A percentile compares a stretch with the other conserved stretches of the same genome.
These are phyloP conservation scores for Gastrolobium villosum DNA, from an alignment of 306 rosid species.

Conservation along the genomic window DNA sequence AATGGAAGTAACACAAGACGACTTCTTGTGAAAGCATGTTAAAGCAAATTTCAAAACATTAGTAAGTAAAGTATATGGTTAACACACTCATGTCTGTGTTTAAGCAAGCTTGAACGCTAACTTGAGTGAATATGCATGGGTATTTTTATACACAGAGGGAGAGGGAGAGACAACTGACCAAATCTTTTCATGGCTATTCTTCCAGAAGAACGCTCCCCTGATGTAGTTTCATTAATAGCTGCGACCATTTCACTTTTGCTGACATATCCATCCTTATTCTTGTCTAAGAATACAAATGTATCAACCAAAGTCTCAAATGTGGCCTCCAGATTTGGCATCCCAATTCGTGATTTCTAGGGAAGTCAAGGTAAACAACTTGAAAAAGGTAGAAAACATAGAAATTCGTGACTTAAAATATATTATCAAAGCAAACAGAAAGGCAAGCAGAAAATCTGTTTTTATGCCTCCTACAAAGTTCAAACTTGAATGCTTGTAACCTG, in stretches of 20 bases:
- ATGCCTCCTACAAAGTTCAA: constrained; percentile 6
- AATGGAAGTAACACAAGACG: background rate
- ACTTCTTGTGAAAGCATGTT: constrained; percentile 37
- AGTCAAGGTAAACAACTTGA: constrained; percentile 58
- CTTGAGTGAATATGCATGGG: constrained; percentile 24
- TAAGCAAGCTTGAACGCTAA: constrained; percentile 20
- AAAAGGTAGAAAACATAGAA: constrained; percentile 33
- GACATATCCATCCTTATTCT: constrained; percentile 91
- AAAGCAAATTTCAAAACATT: constrained; percentile 1
- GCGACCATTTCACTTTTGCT: constrained; percentile 94
- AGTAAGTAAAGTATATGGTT: constrained; percentile 20
- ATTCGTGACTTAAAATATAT: constrained; percentile 19
- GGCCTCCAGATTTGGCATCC: constrained; percentile 82
- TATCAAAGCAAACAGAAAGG: constrained; percentile 33
- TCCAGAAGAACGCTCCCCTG: constrained; percentile 90
- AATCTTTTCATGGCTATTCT: constrained; percentile 94
- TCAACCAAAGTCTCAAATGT: constrained; percentile 92
- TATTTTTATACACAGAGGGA: background rate
- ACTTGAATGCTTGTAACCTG: constrained; percentile 1
- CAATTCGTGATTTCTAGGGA: constrained; percentile 71
- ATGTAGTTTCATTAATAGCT: constrained; percentile 84
- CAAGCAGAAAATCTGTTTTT: background rate
- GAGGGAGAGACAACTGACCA: constrained; percentile 63
- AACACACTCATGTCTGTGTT: constrained; percentile 1
- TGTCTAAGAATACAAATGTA: constrained; percentile 94